phyloP scores from a whole-genome alignment of 2,329 filamentous ascomycete genomes.

The Sclerotiophoma versabilis region DNA sequence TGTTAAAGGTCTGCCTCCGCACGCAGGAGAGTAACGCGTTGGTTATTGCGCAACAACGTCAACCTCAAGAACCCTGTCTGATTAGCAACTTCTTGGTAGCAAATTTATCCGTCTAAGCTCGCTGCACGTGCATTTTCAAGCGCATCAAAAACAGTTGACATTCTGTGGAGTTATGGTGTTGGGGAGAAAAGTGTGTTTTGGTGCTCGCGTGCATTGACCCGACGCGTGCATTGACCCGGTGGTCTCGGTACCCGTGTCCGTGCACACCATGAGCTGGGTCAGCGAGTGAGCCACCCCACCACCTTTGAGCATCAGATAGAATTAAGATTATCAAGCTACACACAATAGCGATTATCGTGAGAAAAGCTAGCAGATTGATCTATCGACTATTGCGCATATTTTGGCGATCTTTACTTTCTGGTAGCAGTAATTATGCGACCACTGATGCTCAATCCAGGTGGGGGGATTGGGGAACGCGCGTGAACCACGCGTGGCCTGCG shows the following conservation, averaged over 20 bases:
- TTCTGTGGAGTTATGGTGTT: too few species aligned
- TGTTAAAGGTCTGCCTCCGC: neutral
- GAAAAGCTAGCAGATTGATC: neutral
- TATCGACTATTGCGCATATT: neutral
- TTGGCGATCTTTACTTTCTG: neutral
- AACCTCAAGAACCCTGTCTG: neutral
- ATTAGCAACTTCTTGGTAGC: neutral
- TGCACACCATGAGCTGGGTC: too few species aligned
- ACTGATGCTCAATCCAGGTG: neutral
- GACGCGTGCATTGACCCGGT: too few species aligned
- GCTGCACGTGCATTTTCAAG: too few species aligned
- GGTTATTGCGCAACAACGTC: neutral
- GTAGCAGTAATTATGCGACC: neutral
- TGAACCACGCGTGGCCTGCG: neutral
- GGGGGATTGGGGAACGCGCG: neutral
- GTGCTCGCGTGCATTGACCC: too few species aligned
- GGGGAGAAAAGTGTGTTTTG: too few species aligned
- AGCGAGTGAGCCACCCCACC: too few species aligned
- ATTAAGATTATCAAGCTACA: neutral
- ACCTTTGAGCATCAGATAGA: too few species aligned
- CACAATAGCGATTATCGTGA: neutral
- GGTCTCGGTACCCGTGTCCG: too few species aligned
- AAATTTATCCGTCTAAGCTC: neutral
- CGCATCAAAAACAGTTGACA: neutral
- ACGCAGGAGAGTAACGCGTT: neutral